These are phyloP conservation scores for Periconia digitata DNA, from an alignment of 2,329 filamentous ascomycete genomes.

Conservation along the genomic window DNA sequence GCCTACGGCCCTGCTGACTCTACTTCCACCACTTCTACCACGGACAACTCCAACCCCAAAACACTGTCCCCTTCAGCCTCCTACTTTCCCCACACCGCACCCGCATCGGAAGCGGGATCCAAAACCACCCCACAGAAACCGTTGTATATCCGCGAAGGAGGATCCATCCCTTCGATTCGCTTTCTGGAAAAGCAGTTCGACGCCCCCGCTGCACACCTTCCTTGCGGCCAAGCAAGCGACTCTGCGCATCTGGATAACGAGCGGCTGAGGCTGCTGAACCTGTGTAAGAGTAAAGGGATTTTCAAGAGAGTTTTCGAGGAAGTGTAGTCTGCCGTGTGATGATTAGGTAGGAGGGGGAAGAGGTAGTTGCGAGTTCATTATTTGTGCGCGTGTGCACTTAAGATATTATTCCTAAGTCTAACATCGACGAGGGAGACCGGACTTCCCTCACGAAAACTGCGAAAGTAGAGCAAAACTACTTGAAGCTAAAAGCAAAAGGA, in stretches of 20 bases:
- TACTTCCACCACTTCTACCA: neutral
- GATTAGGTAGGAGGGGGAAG: neutral
- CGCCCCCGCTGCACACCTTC: slow-evolving; percentile 87
- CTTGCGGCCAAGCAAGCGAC: slow-evolving; percentile 93
- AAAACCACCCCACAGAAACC: slow-evolving; percentile 56
- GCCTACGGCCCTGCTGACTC: slow-evolving; percentile 45
- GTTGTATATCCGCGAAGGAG: slow-evolving; percentile 92
- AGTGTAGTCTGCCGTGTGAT: slow-evolving; percentile 8
- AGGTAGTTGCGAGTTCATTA: neutral
- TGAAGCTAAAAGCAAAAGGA: too few species aligned
- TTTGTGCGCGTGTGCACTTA: neutral
- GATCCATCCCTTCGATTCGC: slow-evolving; percentile 89
- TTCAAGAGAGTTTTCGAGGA: slow-evolving; percentile 82
- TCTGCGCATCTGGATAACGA: slow-evolving; percentile 95
- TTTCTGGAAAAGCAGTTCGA: slow-evolving; percentile 93
- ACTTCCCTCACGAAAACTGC: too few species aligned
- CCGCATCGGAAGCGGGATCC: neutral
- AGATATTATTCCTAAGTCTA: too few species aligned
- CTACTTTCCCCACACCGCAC: slow-evolving; percentile 6
- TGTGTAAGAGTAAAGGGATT: slow-evolving; percentile 90
- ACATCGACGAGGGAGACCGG: too few species aligned
- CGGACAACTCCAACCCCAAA: neutral
- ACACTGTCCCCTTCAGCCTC: neutral
- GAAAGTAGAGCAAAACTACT: too few species aligned
- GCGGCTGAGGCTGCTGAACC: slow-evolving; percentile 80